Conservation (phyloP, 208 protist species). For the Acanthamoeba culbertsoni region DNA sequence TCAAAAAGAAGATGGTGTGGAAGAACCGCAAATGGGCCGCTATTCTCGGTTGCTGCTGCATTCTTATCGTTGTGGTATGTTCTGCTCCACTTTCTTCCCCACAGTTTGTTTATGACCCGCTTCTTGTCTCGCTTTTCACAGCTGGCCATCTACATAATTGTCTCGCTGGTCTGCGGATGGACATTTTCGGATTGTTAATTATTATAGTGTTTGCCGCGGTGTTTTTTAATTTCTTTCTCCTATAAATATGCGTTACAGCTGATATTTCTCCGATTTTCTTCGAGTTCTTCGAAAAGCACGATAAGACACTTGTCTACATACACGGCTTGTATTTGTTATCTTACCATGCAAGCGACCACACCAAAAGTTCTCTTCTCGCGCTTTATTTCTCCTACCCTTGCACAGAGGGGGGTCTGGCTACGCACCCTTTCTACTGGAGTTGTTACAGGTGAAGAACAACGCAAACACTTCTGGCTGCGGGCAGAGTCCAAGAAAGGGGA, state of each 20-base stretch:
- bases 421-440: not conserved
- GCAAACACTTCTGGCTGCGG: constrained; percentile 72
- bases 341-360: not conserved
- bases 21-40: not conserved
- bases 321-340: not conserved
- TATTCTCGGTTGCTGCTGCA: constrained; percentile 5
- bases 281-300: too few relatives aligned
- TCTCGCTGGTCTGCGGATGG: not conserved
- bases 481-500: constrained; percentile 79
- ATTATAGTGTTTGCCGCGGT: not conserved
- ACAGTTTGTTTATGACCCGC: not conserved
- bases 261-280: too few relatives aligned
- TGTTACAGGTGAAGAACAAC: not conserved
- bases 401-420: too few relatives aligned
- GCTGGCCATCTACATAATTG: not conserved
- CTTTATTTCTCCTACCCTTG: too few relatives aligned
- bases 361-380: not conserved
- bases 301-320: too few relatives aligned
- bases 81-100: not conserved
- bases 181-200: not conserved
- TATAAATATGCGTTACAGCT: too few relatives aligned
- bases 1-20: constrained; percentile 44
- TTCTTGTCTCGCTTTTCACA: not conserved
- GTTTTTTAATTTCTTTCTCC: not conserved
- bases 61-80: not conserved